Evolutionary conservation across 768 basidiomycete species (phyloP).

Genomic region (Russula ochroleuca): DNA sequence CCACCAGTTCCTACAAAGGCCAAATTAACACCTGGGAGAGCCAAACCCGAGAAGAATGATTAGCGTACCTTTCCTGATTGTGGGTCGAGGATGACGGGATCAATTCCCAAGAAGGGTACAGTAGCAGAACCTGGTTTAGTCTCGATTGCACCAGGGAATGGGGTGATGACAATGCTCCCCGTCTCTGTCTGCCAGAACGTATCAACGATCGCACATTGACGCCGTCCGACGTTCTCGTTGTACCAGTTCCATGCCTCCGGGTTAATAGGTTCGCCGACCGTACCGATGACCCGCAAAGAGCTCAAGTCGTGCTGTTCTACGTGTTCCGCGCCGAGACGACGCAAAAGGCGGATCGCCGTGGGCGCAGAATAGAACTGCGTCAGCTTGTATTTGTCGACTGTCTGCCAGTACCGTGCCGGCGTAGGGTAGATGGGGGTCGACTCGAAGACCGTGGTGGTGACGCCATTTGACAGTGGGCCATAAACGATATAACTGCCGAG

Average conservation of each 20-base stretch:
- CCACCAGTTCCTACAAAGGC: conserved; percentile 52
- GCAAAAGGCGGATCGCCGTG: conserved; percentile 90
- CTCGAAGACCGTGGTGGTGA: conserved; percentile 89
- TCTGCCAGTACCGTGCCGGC: conserved; percentile 95
- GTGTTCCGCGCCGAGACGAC: conserved; percentile 80
- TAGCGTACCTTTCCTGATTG: conserved; percentile 57
- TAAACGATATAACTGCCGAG: conserved; percentile 78
- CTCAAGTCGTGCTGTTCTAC: conserved; percentile 79
- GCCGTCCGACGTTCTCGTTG: conserved; percentile 87
- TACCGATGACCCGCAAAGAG: conserved; percentile 81
- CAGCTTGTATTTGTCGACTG: conserved; percentile 85
- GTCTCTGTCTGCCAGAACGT: conserved; percentile 99
- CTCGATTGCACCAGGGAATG: conserved; percentile 92
- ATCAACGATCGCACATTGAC: conserved; percentile 89
- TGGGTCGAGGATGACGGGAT: conserved; percentile 84
- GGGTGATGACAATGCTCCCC: conserved; percentile 90
- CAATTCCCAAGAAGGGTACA: conserved; percentile 96
- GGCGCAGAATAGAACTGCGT: conserved; percentile 97
- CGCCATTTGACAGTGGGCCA: conserved; percentile 84
- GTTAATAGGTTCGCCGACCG: conserved; percentile 97
- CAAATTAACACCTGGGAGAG: neutral
- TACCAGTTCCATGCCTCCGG: conserved; percentile 99
- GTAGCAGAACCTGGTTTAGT: conserved; percentile 97
- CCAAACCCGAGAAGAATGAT: neutral
- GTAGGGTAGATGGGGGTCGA: conserved; percentile 96